phyloP scores from a whole-genome alignment of 805 yeast species.

The Sungouiella blattae region DNA sequence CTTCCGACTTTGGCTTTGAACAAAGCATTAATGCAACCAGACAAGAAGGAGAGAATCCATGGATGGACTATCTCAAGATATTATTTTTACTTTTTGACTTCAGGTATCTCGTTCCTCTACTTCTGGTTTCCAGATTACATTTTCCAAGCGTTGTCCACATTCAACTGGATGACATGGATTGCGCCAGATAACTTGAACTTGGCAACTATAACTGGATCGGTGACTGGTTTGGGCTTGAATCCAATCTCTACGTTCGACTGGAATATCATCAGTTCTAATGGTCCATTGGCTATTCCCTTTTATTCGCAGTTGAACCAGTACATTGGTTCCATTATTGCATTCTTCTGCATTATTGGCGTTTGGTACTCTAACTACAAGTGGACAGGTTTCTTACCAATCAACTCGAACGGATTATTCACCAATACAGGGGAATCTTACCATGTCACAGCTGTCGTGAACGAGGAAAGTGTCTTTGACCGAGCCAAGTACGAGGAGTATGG shows the following conservation, averaged over 20 bases:
- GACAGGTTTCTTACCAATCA: conserved; percentile 27
- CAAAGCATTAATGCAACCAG: conserved; percentile 38
- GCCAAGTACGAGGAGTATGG: conserved; percentile 17
- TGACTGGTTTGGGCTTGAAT: conserved; percentile 49
- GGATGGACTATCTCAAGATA: conserved; percentile 34
- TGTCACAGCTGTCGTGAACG: conserved; percentile 14
- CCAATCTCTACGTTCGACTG: conserved; percentile 56
- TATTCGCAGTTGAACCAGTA: conserved; percentile 21
- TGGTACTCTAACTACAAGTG: conserved; percentile 27
- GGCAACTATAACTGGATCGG: conserved; percentile 47
- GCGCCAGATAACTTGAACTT: conserved; percentile 46
- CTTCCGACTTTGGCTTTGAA: conserved; percentile 47
- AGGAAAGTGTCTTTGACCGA: conserved; percentile 12
- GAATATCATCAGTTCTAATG: conserved; percentile 30
- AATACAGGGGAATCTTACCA: conserved; percentile 22
- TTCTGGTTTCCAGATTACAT: conserved; percentile 46
- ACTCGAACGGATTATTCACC: conserved; percentile 21
- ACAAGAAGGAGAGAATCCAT: conserved; percentile 24
- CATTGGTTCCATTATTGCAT: conserved; percentile 21
- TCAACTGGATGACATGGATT: conserved; percentile 61
- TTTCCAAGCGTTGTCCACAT: conserved; percentile 39
- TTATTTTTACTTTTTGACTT: conserved; percentile 23
- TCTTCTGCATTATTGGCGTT: conserved; percentile 23
- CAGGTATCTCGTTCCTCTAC: conserved; percentile 33
- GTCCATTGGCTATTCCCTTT: conserved; percentile 33